Evolutionary conservation across 1,139 yeast species (phyloP), one percentile per base, ranked within the genome.

Genomic region (Hyphopichia buzzinii): DNA sequence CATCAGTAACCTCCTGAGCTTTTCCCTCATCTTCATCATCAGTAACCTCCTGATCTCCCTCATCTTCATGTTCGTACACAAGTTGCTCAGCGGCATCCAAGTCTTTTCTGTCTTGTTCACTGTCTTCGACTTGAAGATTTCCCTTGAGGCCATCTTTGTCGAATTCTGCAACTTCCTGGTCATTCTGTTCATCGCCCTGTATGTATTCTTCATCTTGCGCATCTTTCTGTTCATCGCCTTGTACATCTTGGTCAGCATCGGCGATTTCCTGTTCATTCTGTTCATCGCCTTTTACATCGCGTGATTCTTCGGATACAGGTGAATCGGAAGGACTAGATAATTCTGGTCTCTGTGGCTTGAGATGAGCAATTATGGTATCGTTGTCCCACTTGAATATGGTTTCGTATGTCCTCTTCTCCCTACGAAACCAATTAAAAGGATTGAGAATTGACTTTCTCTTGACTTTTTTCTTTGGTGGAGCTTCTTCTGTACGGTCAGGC

Each of bases 31-130:
- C 17, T 14, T 31, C 34, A 13, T 31, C 34, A 13, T 25, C 30
- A 16, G 29, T 23, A 15, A 12, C 12, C n/a, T 46, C 47, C 19
- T 35, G 39, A 8, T 37, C 37, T 14, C 34, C 41, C n/a, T 16
- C n/a, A n/a, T n/a, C n/a, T n/a, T n/a, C n/a, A n/a, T n/a, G n/a
- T n/a, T n/a, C n/a, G n/a, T n/a, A n/a, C n/a, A n/a, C n/a, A n/a
- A n/a, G n/a, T 3, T 12, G 22, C 11, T 34, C 12, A 7, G 14
- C 8, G 12, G 25, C 28, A 8, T 24, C 31, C 17, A 16, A 4
- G 14, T 17, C 26, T 7, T 25, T 24, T 14, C 26, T n/a, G 16
- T n/a, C 21, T 14, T 26, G n/a, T n/a, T 12, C 17, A 11, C 17
- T 27, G 15, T 16, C 8, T 27, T 27, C 19, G 11, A 14, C 5